These are phyloP conservation scores for Thelonectria discophora DNA, from an alignment of 2,329 filamentous ascomycete species.

Conservation along the genomic window DNA sequence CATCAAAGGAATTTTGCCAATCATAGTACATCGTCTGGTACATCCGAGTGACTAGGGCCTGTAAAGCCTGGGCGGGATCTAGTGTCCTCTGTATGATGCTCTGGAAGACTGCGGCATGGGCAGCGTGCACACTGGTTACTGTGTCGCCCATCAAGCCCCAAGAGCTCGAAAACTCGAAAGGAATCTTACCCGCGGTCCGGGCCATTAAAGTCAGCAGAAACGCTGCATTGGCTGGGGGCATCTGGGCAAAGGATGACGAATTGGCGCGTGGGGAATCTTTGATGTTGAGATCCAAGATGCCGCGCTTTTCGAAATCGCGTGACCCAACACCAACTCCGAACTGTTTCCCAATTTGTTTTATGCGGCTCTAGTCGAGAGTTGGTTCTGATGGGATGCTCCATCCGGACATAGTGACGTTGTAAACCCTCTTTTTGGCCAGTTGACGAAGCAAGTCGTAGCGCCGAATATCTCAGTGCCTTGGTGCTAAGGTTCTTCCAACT, in stretches of 20 bases:
- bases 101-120: constrained; percentile 13
- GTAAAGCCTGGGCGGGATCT: not conserved
- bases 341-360: not conserved
- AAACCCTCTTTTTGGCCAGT: not conserved
- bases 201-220: not conserved
- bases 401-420: constrained; percentile 24
- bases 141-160: constrained; percentile 8
- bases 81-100: constrained; percentile 6
- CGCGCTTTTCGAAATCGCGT: not conserved
- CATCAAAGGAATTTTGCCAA: not conserved
- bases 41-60: constrained; percentile 1
- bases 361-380: constrained; percentile 1
- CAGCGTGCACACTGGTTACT: not conserved
- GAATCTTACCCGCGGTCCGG: not conserved
- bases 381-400: constrained; percentile 5
- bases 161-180: not conserved
- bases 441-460: constrained; percentile 2
- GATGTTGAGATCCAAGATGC: not conserved
- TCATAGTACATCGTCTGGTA: constrained; percentile 19
- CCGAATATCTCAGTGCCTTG: not conserved
- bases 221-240: not conserved
- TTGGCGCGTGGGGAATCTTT: not conserved
- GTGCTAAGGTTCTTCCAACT: not conserved
- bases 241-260: not conserved
- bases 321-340: not conserved